These are phyloP conservation scores for Apiotrichum porosum DNA, from an alignment of 1,284 basidiomycete species.

Conservation along the genomic window DNA sequence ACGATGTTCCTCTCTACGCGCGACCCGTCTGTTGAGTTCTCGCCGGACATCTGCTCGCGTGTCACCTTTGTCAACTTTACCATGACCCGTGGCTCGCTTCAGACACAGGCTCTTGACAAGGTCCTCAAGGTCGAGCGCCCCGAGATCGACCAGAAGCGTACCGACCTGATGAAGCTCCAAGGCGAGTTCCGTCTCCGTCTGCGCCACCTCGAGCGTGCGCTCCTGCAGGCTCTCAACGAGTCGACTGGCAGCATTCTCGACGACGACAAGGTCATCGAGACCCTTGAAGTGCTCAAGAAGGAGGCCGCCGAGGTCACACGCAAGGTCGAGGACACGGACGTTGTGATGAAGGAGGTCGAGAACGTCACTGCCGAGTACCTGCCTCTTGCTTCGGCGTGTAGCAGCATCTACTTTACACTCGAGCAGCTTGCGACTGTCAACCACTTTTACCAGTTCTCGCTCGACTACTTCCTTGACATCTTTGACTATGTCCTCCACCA, in stretches of 20 bases:
- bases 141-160: constrained; percentile 92
- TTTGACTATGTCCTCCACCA: constrained; percentile 91
- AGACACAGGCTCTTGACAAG: constrained; percentile 95
- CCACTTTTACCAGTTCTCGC: constrained; percentile 98
- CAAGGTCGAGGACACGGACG: constrained; percentile 96
- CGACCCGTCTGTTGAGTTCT: constrained; percentile 95
- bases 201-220: constrained; percentile 84
- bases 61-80: constrained; percentile 99
- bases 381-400: constrained; percentile 92
- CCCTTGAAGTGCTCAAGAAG: constrained; percentile 90
- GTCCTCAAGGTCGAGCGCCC: constrained; percentile 95
- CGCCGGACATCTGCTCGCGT: constrained; percentile 96
- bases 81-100: constrained; percentile 96
- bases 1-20: constrained; percentile 98
- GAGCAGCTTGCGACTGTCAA: constrained; percentile 91
- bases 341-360: constrained; percentile 94
- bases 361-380: constrained; percentile 92
- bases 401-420: constrained; percentile 93
- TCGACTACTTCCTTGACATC: constrained; percentile 96
- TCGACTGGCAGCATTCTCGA: constrained; percentile 96
- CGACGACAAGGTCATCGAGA: constrained; percentile 98
- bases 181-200: constrained; percentile 94
- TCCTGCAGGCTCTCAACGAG: constrained; percentile 94
- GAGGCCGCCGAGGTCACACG: constrained; percentile 94
- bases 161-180: constrained; percentile 98